Evolutionary conservation across 495 filamentous ascomycete species (phyloP).

Genomic region (Letharia lupina): DNA sequence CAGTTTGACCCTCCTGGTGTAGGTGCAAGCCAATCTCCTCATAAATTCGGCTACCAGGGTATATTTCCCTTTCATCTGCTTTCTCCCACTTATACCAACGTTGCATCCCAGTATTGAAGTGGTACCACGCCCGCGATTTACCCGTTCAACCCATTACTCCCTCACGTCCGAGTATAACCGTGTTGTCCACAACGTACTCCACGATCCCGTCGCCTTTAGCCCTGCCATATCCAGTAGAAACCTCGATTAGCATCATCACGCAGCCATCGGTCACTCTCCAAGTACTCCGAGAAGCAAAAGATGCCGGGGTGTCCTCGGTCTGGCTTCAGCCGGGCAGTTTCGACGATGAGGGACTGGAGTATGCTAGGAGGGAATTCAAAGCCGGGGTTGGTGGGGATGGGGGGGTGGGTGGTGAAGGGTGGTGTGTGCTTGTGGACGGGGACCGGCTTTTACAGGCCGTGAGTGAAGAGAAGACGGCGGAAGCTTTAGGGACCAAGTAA

Average conservation of each 20-base stretch:
- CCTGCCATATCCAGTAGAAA: constrained; percentile 57
- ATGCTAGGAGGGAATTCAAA: constrained; percentile 55
- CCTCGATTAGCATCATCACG: constrained; percentile 77
- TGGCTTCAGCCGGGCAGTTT: constrained; percentile 92
- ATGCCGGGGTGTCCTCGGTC: constrained; percentile 67
- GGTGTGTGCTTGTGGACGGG: constrained; percentile 89
- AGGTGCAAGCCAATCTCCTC: constrained; percentile 73
- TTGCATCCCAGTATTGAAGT: constrained; percentile 62
- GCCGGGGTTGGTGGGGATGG: constrained; percentile 64
- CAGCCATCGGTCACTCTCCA: constrained; percentile 64
- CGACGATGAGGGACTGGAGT: constrained; percentile 61
- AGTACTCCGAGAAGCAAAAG: constrained; percentile 70
- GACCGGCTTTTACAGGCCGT: constrained; percentile 58
- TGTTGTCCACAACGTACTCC: constrained; percentile 46
- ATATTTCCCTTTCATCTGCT: constrained; percentile 19
- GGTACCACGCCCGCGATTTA: constrained; percentile 74
- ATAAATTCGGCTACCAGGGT: constrained; percentile 92
- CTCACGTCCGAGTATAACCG: constrained; percentile 48
- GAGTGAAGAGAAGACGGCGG: constrained; percentile 34
- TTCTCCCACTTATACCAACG: constrained; percentile 5
- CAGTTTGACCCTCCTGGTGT: neutral
- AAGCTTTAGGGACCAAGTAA: neutral
- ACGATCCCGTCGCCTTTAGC: constrained; percentile 57
- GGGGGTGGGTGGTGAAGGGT: constrained; percentile 63
- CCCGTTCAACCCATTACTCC: constrained; percentile 81